Base-by-base conservation (phyloP, 495 filamentous ascomycete genomes). In the Aspergillus conjunctus region DNA sequence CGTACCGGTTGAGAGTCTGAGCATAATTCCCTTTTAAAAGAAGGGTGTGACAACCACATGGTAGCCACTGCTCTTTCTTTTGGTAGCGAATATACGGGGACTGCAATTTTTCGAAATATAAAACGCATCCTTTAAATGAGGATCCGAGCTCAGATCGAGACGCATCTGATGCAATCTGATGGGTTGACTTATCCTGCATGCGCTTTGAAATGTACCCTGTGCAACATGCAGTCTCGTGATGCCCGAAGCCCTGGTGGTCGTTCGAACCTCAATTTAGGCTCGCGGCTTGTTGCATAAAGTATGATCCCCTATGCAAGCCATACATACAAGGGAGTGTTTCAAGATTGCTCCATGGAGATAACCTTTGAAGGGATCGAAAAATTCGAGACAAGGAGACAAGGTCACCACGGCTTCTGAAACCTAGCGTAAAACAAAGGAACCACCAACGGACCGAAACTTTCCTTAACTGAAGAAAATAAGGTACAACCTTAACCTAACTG, bases 261-360 rank as follows among this genome's bases (percentile, higher is more conserved):
- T 32, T 30, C 33, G 20, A 17, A 17, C 15, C 21, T 52, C 37
- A 41, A 26, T 21, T 52, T 52, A 52, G 18, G n/a, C 50, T 52
- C 33, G n/a, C 50, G 50, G 50, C 21, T 52, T 52, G 50, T 12
- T 33, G 50, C 50, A 52, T 52, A 52, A 32, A 26, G 26, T 33
- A 52, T 30, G 50, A 32, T 33, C 26, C 18, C 12, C 50, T n/a
- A 17, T 52, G 26, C 30, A 10, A 33, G 15, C 11, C 33, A 30
- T 33, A 33, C 33, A 33, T 30, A 52, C 50, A 52, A 17, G 26
- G 50, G 14, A n/a, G 22, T 52, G 30, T 15, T 52, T 33, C 26
- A 30, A 52, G 18, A 30, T 52, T 32, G 26, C 8, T 52, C 18
- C n/a, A 32, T 17, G 33, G 17, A 22, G 15, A 33, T 52, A 52